A percentile compares a stretch with the other conserved stretches of the same genome.
Conservation (phyloP, 371 early-diverging fungal genomes). For the Phascolomyces articulosus region DNA sequence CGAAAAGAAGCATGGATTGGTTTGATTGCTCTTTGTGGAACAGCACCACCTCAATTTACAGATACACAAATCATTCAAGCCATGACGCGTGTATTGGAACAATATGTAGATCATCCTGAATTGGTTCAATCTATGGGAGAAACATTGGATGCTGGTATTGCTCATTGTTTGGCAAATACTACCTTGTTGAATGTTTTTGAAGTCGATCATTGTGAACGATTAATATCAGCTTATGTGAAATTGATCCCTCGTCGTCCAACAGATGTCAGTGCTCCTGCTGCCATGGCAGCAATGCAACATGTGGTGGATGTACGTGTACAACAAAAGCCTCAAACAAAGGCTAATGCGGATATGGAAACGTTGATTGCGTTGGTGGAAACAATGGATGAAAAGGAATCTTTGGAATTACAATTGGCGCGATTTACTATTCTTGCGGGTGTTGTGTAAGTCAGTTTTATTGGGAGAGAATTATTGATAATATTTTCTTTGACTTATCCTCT, state of each 20-base stretch:
- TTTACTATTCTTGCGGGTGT: constrained; percentile 37
- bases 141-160: constrained; percentile 41
- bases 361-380: constrained; percentile 19
- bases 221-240: constrained; percentile 27
- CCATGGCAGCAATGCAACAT: constrained; percentile 43
- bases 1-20: constrained; percentile 46
- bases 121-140: constrained; percentile 22
- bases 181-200: constrained; percentile 43
- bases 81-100: constrained; percentile 24
- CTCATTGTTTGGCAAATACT: constrained; percentile 42
- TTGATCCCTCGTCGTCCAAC: constrained; percentile 14
- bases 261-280: constrained; percentile 17
- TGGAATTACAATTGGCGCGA: constrained; percentile 16
- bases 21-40: constrained; percentile 34
- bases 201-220: constrained; percentile 24
- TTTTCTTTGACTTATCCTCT: neutral
- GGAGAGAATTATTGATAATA: neutral
- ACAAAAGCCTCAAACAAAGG: constrained; percentile 29
- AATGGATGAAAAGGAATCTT: constrained; percentile 10
- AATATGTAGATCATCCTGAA: constrained; percentile 2
- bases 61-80: constrained; percentile 24
- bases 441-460: constrained; percentile 29
- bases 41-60: constrained; percentile 10
- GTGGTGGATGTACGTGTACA: constrained; percentile 38
- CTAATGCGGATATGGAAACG: constrained; percentile 33